These are phyloP conservation scores for Penicillium arizonense DNA, from an alignment of 495 filamentous ascomycete species.

Conservation along the genomic window DNA sequence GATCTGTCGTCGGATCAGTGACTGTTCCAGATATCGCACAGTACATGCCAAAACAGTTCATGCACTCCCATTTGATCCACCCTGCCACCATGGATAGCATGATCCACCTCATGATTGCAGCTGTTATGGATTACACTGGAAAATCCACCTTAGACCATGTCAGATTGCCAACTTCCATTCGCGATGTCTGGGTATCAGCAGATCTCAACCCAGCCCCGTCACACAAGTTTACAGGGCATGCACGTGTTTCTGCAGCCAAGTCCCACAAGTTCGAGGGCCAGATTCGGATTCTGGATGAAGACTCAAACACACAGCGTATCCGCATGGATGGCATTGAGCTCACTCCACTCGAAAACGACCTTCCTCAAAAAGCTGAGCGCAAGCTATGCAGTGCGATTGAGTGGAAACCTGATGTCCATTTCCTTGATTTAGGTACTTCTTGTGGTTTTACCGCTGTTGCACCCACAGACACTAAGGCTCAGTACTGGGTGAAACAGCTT, in stretches of 20 bases:
- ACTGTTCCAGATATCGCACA: conserved; percentile 25
- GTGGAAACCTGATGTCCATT: conserved; percentile 22
- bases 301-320: conserved; percentile 7
- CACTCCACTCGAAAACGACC: conserved; percentile 23
- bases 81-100: conserved; percentile 39
- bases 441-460: conserved; percentile 5
- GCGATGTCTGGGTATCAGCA: conserved; percentile 30
- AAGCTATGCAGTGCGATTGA: conserved; percentile 21
- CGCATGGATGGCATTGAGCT: conserved; percentile 27
- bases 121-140: conserved; percentile 22
- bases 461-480: background rate
- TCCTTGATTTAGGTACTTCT: conserved; percentile 16
- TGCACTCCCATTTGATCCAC: conserved; percentile 34
- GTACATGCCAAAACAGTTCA: conserved; percentile 28
- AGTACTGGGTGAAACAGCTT: conserved; percentile 19
- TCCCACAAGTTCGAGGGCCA: conserved; percentile 25
- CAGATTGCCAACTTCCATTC: conserved; percentile 25
- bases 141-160: conserved; percentile 16
- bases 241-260: conserved; percentile 3
- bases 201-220: conserved; percentile 14
- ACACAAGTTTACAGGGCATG: conserved; percentile 18
- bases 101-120: conserved; percentile 31
- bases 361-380: conserved; percentile 7
- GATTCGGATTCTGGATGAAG: conserved; percentile 18
- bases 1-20: conserved; percentile 18